Base-by-base conservation (phyloP, 192 early-diverging fungal genomes). In the Glomus cerebriforme region DNA sequence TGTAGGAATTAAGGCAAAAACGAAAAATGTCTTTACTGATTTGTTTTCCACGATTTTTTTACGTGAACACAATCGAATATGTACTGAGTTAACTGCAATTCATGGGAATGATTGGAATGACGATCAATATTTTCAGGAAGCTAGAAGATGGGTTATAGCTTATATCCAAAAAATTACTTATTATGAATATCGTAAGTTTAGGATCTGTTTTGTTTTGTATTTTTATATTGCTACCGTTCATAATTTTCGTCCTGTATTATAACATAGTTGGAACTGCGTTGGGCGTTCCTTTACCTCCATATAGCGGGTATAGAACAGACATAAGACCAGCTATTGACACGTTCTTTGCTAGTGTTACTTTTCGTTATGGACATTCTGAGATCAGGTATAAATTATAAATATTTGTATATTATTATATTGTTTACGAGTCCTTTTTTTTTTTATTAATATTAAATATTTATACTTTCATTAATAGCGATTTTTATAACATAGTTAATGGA, bases 401-500 rank as follows among this genome's bases (percentile, higher is more conserved):
- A 22, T 4, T 19, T 22, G 6, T 7, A 6, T 54, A 54, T 54
- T 17, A 54, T 54, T 1, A 54, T 22, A 5, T 54, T n/a, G n/a
- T n/a, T 54, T 54, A 19, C 1, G 19, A 1, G 39, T 12, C n/a
- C n/a, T n/a, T 43, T 43, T 12, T 10, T 17, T 22, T 22, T 49
- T 54, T 54, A 54, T 22, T 54, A 19, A 54, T 35, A 7, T 35
- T 64, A 31, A 10, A 8, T 43, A 43, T 12, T 43, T 43, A 12
- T n/a, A n/a, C n/a, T n/a, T n/a, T n/a, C 10, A 43, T 59, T 8
- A 7, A 27, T n/a, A 39, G 75, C 17, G 60, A 77, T 34, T 31
- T 37, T 22, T 77, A 77, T 37, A n/a, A 77, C 22, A 77, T 77
- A 19, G 15, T 63, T 39, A 63, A 77, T 43, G 31, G 37, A 32